Base-by-base conservation (phyloP, 106 monocot genomes). In the Platanthera guangdongensis region DNA sequence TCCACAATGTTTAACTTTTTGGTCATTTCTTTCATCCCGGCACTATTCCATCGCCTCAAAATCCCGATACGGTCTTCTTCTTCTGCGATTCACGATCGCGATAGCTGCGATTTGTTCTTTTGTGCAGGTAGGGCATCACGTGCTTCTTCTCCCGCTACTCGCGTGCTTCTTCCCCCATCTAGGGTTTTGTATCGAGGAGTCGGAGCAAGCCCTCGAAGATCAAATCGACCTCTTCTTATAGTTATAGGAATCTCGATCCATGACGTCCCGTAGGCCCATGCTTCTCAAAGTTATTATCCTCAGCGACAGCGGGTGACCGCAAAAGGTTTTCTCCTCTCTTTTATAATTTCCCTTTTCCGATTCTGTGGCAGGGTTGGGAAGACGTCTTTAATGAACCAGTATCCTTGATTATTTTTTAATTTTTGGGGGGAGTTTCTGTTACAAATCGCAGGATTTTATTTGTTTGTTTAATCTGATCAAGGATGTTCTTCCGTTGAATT, bases 211-310 rank as follows among this genome's bases (percentile, higher is more conserved):
- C 75, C 68, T 75, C 68, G 74, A 3, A 32, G 74, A 32, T 5
- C 3, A 19, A 47, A 52, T 1, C 64, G 19, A 22, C 16, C 25
- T 7, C 57, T 1, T 59, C 13, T 30, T 8, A 45, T 28, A 50
- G 4, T n/a, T n/a, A n/a, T n/a, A n/a, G n/a, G 32, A 30, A 18
- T 68, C 14, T 22, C 50, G 39, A 64, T 22, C 76, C 72, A 90
- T 90, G 90, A 78, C 90, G 21, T 78, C 87, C 49, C 77, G 90
- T 8, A 65, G 87, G 76, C 70, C 87, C 52, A 87, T 82, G 75
- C 83, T 90, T 28, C 90, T 90, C 76, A 90, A 90, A 76, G 90
- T 90, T 77, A 90, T 87, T 83, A 85, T 90, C 73, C 86, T 89
- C 74, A 86, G 86, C n/a, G 89, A 89, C 57, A 89, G 89, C 86